These are phyloP conservation scores for Cyberlindnera suaveolens DNA, from an alignment of 805 yeast genomes.

Conservation along the genomic window DNA sequence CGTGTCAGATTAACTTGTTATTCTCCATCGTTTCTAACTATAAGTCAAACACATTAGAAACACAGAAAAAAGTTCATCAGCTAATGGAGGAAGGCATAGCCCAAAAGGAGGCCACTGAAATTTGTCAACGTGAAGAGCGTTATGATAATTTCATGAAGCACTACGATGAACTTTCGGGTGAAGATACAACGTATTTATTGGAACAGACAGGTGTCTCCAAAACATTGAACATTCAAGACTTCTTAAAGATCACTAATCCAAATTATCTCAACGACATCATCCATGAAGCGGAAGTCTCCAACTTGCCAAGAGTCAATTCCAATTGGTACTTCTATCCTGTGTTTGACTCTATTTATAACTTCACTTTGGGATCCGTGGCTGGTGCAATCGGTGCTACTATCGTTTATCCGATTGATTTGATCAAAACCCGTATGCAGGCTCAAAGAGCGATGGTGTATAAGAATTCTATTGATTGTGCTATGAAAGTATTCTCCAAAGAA, in stretches of 20 bases:
- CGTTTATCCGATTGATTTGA: constrained; percentile 93
- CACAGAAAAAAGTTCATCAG: constrained; percentile 11
- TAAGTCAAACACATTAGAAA: constrained; percentile 21
- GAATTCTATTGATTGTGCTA: constrained; percentile 81
- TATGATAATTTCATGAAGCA: constrained; percentile 11
- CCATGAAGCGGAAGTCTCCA: constrained; percentile 12
- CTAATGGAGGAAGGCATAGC: constrained; percentile 8
- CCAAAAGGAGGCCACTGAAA: constrained; percentile 4
- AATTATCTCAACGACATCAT: constrained; percentile 27
- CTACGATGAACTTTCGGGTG: constrained; percentile 13
- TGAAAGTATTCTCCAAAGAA: constrained; percentile 67
- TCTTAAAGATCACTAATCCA: constrained; percentile 35
- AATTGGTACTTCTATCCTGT: constrained; percentile 49
- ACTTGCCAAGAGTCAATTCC: constrained; percentile 16
- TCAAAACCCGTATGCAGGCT: constrained; percentile 96
- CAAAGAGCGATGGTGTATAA: constrained; percentile 72
- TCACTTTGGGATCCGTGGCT: constrained; percentile 86
- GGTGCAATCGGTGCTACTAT: constrained; percentile 98
- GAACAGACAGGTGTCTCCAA: constrained; percentile 7
- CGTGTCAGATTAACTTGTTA: constrained; percentile 33
- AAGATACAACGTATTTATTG: constrained; percentile 9
- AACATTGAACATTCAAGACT: constrained; percentile 28
- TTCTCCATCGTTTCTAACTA: constrained; percentile 26
- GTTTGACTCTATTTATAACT: constrained; percentile 83
- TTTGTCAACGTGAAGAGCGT: constrained; percentile 7